These are phyloP conservation scores for Fusarium scirpi DNA, from an alignment of 2,329 filamentous ascomycete genomes.

Conservation along the genomic window DNA sequence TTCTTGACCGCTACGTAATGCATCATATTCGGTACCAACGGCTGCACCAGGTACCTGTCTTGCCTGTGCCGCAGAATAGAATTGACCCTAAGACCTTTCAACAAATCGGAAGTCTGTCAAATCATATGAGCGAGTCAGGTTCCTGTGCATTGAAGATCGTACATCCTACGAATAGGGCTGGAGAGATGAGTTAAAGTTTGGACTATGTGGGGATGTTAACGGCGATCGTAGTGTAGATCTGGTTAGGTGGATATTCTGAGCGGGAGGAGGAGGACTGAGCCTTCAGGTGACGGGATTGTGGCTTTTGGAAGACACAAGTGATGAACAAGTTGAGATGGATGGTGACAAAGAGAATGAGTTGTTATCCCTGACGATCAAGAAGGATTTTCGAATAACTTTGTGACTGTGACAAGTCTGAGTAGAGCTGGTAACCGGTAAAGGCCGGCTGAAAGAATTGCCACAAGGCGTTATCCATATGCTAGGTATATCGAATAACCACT, in stretches of 20 bases:
- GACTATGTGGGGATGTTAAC: neutral
- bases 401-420: neutral
- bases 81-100: neutral
- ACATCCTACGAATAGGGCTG: neutral
- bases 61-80: neutral
- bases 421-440: neutral
- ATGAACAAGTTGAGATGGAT: neutral
- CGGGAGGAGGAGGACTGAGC: neutral
- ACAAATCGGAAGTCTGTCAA: slow-evolving; percentile 9
- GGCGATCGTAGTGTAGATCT: slow-evolving; percentile 5
- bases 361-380: neutral
- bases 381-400: neutral
- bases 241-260: neutral
- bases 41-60: slow-evolving; percentile 4
- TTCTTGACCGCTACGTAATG: slow-evolving; percentile 26
- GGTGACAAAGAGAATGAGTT: neutral
- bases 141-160: neutral
- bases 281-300: neutral
- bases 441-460: neutral
- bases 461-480: neutral
- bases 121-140: neutral
- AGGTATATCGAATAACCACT: neutral
- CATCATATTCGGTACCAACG: neutral
- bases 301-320: neutral
- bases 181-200: neutral